phyloP scores from a whole-genome alignment of 2,329 filamentous ascomycete genomes.

The Plectosphaerella sp. region DNA sequence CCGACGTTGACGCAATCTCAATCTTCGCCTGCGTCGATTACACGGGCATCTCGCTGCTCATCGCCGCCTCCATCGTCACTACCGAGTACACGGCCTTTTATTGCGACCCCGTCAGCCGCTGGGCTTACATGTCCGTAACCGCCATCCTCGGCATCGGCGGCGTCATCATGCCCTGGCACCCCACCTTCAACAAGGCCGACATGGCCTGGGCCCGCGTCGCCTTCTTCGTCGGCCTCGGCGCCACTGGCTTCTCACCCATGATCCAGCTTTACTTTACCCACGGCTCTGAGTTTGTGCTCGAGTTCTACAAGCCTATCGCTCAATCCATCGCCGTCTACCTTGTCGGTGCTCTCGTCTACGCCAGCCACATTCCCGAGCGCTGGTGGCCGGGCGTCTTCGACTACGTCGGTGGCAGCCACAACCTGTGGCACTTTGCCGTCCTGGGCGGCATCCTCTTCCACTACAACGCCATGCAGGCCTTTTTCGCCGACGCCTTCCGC shows the following conservation, averaged over 20 bases:
- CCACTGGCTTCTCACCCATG: conserved; percentile 86
- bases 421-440: conserved; percentile 95
- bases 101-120: conserved; percentile 85
- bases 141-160: conserved; percentile 78
- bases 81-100: conserved; percentile 99
- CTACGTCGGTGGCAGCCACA: conserved; percentile 92
- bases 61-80: conserved; percentile 94
- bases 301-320: conserved; percentile 82
- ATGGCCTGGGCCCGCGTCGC: conserved; percentile 90
- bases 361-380: conserved; percentile 85
- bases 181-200: conserved; percentile 85
- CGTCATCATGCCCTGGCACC: conserved; percentile 92
- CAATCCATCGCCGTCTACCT: conserved; percentile 88
- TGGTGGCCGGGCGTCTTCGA: conserved; percentile 94
- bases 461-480: conserved; percentile 91
- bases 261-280: conserved; percentile 77
- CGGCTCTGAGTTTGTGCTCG: conserved; percentile 73
- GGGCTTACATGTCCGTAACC: conserved; percentile 80
- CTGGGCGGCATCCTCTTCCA: conserved; percentile 96
- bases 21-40: conserved; percentile 98
- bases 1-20: conserved; percentile 83
- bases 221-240: conserved; percentile 83
- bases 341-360: conserved; percentile 79
- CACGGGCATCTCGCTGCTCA: conserved; percentile 91
- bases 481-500: conserved; percentile 76